Evolutionary conservation across 805 yeast genomes (phyloP).

Genomic region (Pichia exigua): DNA sequence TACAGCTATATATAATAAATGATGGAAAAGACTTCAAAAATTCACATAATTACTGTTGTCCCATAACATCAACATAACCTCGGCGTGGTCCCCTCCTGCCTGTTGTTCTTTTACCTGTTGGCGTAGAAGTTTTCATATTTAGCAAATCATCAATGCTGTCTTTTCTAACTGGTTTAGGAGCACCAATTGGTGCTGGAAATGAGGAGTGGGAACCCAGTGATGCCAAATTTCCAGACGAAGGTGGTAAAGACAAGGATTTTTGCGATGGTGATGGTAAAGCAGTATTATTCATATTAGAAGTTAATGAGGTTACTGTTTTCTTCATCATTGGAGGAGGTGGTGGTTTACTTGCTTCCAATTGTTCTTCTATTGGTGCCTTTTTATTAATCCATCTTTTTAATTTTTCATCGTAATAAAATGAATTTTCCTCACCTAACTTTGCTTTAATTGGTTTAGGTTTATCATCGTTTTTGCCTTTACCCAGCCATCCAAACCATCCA

Average conservation of each 20-base stretch:
- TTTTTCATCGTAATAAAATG: constrained; percentile 74
- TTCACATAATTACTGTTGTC: constrained; percentile 12
- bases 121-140: constrained; percentile 22
- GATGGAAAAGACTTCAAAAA: background rate
- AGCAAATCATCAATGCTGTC: constrained; percentile 25
- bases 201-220: background rate
- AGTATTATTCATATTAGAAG: constrained; percentile 27
- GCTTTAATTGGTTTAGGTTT: constrained; percentile 73
- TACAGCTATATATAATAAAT: background rate
- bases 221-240: background rate
- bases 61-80: constrained; percentile 62
- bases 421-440: constrained; percentile 71
- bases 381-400: constrained; percentile 82
- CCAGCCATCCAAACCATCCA: constrained; percentile 57
- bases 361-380: constrained; percentile 58
- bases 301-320: constrained; percentile 14
- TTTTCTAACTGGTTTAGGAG: constrained; percentile 9
- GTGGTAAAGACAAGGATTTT: background rate
- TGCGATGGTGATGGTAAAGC: constrained; percentile 17
- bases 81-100: constrained; percentile 47
- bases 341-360: constrained; percentile 43
- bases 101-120: constrained; percentile 32
- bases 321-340: constrained; percentile 62
- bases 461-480: constrained; percentile 43
- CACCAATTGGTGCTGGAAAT: background rate